A percentile compares a stretch with the other conserved stretches of the same genome.
Conservation (phyloP, 257 asterid species). For the Salvia rosmarinus region DNA sequence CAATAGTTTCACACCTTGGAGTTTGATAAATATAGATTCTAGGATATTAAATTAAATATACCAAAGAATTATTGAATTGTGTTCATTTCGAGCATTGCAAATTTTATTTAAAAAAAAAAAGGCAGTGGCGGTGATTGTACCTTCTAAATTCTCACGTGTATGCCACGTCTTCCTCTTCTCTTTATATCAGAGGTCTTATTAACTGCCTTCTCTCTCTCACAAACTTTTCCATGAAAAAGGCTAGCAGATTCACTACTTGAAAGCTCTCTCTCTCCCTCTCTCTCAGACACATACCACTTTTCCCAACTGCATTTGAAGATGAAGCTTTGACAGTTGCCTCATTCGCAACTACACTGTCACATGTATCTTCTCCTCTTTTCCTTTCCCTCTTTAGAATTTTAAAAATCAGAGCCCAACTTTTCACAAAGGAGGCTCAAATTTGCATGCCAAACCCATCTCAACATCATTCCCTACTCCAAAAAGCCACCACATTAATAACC, state of each 20-base stretch:
- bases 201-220: conserved; percentile 26
- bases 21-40: background rate
- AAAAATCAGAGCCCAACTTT: conserved; percentile 60
- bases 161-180: conserved; percentile 51
- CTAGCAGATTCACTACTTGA: conserved; percentile 41
- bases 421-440: conserved; percentile 53
- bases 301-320: conserved; percentile 40
- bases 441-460: conserved; percentile 53
- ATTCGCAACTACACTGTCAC: conserved; percentile 42
- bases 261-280: conserved; percentile 25
- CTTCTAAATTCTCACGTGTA: conserved; percentile 51
- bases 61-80: no score
- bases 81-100: background rate
- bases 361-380: conserved; percentile 45
- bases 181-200: conserved; percentile 43
- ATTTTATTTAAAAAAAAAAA: background rate
- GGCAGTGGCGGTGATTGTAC: conserved; percentile 30
- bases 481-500: conserved; percentile 37
- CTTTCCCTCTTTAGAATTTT: conserved; percentile 73
- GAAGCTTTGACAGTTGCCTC: conserved; percentile 49
- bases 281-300: conserved; percentile 24
- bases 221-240: conserved; percentile 54
- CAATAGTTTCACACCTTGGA: background rate
- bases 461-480: conserved; percentile 38
- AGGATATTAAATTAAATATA: no score